Evolutionary conservation across 129 eudicot species (phyloP).

Genomic region (Solidago caesia): DNA sequence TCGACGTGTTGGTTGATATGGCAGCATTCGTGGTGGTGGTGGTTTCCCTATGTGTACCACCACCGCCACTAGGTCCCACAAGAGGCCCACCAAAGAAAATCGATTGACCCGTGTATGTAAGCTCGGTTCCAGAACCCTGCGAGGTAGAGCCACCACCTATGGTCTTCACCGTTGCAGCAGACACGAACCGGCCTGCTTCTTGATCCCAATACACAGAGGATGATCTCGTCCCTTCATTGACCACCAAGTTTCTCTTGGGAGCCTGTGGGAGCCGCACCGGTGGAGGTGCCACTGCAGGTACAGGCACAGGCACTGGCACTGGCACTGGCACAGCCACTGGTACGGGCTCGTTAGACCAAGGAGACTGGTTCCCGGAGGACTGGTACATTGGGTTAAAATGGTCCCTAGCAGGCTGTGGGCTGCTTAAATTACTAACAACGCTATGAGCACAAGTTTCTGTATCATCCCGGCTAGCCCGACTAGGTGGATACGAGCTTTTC

Average conservation of each 20-base stretch:
- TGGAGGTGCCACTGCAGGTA: slow-evolving; percentile 7
- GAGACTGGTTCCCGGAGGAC: slow-evolving; percentile 72
- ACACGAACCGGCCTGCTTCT: slow-evolving; percentile 79
- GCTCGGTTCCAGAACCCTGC: slow-evolving; percentile 58
- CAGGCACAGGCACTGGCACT: neutral
- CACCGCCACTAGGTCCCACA: slow-evolving; percentile 33
- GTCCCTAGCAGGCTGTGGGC: slow-evolving; percentile 57
- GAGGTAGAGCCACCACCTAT: slow-evolving; percentile 49
- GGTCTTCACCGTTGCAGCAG: slow-evolving; percentile 48
- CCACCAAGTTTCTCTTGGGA: slow-evolving; percentile 43
- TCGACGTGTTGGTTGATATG: slow-evolving; percentile 33
- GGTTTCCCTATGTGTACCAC: slow-evolving; percentile 47
- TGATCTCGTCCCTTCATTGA: slow-evolving; percentile 38
- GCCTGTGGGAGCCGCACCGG: slow-evolving; percentile 32
- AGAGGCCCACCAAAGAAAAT: slow-evolving; percentile 91
- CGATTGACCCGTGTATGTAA: slow-evolving; percentile 84
- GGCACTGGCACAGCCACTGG: slow-evolving; percentile 9
- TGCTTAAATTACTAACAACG: slow-evolving; percentile 65
- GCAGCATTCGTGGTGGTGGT: slow-evolving; percentile 16
- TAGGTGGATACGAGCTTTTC: slow-evolving; percentile 83
- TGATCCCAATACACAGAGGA: slow-evolving; percentile 81
- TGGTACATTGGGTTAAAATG: slow-evolving; percentile 77
- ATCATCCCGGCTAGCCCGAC: slow-evolving; percentile 79
- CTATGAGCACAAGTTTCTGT: slow-evolving; percentile 62
- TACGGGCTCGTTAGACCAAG: slow-evolving; percentile 42